These are phyloP conservation scores for Elsinoe perseae DNA, from an alignment of 2,329 filamentous ascomycete genomes.

Conservation along the genomic window DNA sequence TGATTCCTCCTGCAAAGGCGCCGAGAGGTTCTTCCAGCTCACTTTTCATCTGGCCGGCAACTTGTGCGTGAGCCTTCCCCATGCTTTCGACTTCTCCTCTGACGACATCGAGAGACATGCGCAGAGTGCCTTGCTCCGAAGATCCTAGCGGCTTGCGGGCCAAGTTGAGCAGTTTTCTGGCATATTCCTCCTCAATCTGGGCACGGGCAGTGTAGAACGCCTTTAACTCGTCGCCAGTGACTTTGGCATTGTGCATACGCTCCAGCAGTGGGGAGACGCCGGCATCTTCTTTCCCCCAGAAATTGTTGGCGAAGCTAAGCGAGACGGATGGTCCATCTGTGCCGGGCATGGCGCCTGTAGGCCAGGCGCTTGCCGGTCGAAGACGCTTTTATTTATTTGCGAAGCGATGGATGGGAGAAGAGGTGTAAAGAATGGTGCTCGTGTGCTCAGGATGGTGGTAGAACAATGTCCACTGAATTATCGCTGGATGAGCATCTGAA, in stretches of 20 bases:
- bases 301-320: constrained; percentile 77
- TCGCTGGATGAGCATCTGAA: neutral
- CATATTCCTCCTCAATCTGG: constrained; percentile 93
- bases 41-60: constrained; percentile 88
- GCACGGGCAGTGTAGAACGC: constrained; percentile 86
- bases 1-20: constrained; percentile 89
- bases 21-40: constrained; percentile 89
- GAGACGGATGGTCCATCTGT: constrained; percentile 31
- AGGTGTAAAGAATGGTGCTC: neutral
- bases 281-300: constrained; percentile 98
- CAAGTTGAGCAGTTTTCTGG: constrained; percentile 77
- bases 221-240: constrained; percentile 87
- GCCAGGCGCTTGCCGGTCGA: constrained; percentile 9
- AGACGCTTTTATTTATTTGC: neutral
- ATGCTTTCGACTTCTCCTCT: constrained; percentile 86
- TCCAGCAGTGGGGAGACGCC: constrained; percentile 85
- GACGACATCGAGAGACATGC: constrained; percentile 76
- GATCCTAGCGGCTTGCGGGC: constrained; percentile 85
- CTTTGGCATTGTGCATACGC: constrained; percentile 90
- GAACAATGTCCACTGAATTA: neutral
- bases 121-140: constrained; percentile 75
- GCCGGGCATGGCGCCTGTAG: constrained; percentile 27
- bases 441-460: neutral
- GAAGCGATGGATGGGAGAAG: neutral
- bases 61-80: constrained; percentile 84